Percentiles rank a stretch among this genome's conserved stretches.
These are phyloP conservation scores for Dactylellina haptotyla DNA, from an alignment of 2,329 filamentous ascomycete genomes.

Conservation along the genomic window DNA sequence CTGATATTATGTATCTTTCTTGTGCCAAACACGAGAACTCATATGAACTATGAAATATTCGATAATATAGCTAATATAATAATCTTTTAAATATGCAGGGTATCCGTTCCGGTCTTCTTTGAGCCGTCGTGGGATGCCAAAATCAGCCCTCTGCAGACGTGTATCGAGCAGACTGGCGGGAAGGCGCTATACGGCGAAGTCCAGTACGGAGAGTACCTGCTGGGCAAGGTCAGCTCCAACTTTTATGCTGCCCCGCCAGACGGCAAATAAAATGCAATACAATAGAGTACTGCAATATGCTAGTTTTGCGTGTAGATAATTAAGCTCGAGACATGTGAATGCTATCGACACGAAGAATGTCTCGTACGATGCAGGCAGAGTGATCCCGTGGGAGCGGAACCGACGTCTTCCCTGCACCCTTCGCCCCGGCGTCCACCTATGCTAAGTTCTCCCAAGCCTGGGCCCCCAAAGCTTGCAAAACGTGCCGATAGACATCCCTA, in stretches of 20 bases:
- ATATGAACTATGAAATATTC: too few relatives aligned
- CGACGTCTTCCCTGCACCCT: not conserved
- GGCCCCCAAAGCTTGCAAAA: too few relatives aligned
- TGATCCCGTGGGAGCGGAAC: conserved; percentile 21
- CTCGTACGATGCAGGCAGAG: not conserved
- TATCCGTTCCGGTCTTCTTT: conserved; percentile 65
- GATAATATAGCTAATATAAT: too few relatives aligned
- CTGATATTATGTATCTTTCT: not conserved
- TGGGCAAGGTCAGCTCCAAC: conserved; percentile 63
- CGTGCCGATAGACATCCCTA: too few relatives aligned
- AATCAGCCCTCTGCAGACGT: conserved; percentile 61
- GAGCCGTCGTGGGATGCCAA: conserved; percentile 63
- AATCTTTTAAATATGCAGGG: conserved; percentile 18
- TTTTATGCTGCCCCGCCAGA: too few relatives aligned
- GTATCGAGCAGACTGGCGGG: conserved; percentile 60
- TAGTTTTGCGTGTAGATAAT: not conserved
- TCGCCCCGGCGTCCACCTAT: too few relatives aligned
- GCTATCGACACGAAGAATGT: not conserved
- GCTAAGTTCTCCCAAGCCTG: too few relatives aligned
- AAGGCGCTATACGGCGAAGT: conserved; percentile 59
- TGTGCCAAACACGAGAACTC: too few relatives aligned
- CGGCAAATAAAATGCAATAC: too few relatives aligned
- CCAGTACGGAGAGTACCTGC: conserved; percentile 63
- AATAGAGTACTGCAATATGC: too few relatives aligned
- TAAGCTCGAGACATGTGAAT: too few relatives aligned